Evolutionary conservation across 768 basidiomycete species (phyloP).

Genomic region (Boletus pseudopeckii): DNA sequence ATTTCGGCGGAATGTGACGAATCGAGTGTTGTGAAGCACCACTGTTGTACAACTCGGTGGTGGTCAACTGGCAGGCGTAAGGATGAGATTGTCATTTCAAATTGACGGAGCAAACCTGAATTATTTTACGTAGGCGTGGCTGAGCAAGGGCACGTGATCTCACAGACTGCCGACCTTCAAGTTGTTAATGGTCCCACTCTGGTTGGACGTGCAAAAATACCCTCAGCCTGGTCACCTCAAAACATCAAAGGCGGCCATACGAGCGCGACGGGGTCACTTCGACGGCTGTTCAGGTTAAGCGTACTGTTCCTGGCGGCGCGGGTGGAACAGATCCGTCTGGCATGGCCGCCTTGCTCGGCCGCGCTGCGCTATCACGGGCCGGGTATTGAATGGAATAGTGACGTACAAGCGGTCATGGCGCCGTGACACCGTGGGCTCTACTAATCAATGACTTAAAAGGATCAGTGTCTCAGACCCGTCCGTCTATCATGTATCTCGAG

Average conservation of each 20-base stretch:
- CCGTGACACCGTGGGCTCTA: not conserved
- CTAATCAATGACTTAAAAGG: not conserved
- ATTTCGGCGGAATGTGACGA: too few species aligned
- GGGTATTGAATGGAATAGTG: not conserved
- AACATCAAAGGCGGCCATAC: not conserved
- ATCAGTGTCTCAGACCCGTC: not conserved
- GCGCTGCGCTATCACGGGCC: not conserved
- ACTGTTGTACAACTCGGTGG: too few species aligned
- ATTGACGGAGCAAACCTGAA: too few species aligned
- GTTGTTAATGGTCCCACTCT: too few species aligned
- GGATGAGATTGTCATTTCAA: too few species aligned
- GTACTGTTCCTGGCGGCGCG: not conserved
- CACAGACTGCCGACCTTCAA: too few species aligned
- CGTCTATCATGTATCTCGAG: conserved; percentile 12
- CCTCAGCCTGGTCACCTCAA: not conserved
- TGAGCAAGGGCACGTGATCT: too few species aligned
- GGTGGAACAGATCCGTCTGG: conserved; percentile 10
- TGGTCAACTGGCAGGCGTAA: too few species aligned
- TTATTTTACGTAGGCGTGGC: too few species aligned
- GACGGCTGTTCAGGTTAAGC: not conserved
- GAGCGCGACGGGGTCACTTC: not conserved
- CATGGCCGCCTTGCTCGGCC: not conserved
- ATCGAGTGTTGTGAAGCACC: too few species aligned
- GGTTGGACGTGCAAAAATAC: not conserved
- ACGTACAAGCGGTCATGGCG: not conserved